phyloP scores from a whole-genome alignment of 2,329 filamentous ascomycete species.

The Pseudopyrenochaeta lycopersici region DNA sequence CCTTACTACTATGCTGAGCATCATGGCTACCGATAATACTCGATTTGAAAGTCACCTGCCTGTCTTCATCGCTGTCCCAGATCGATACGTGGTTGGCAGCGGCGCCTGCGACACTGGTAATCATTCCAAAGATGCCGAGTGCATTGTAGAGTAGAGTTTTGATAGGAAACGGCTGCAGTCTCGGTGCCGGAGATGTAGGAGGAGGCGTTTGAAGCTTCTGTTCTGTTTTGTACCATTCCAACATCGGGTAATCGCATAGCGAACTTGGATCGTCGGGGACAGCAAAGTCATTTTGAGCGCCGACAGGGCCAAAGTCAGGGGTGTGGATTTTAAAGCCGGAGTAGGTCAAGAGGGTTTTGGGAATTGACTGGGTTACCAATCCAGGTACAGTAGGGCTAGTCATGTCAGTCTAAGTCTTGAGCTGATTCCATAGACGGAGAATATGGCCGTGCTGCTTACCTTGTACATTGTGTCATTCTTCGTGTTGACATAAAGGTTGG shows the following conservation, averaged over 20 bases:
- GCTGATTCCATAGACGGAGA: neutral
- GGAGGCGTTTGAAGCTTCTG: neutral
- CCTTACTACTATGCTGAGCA: conserved; percentile 38
- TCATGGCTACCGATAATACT: conserved; percentile 10
- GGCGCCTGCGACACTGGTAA: neutral
- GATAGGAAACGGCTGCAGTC: neutral
- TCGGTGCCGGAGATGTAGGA: neutral
- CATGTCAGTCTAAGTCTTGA: neutral
- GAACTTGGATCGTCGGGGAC: conserved; percentile 2
- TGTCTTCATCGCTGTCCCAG: neutral
- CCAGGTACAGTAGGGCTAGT: conserved; percentile 9
- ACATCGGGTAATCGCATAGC: neutral
- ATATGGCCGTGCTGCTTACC: neutral
- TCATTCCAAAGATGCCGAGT: neutral
- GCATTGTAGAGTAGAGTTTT: neutral
- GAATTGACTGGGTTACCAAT: neutral
- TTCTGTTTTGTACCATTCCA: conserved; percentile 6
- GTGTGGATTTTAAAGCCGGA: conserved; percentile 8
- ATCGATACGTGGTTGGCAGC: neutral
- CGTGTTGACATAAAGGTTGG: conserved; percentile 3
- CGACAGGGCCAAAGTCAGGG: conserved; percentile 9
- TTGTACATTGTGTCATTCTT: conserved; percentile 8
- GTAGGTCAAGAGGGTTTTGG: neutral
- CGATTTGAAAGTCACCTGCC: neutral
- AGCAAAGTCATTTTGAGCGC: neutral